phyloP scores from a whole-genome alignment of 164 flowering plant species.

The Vitis amurensis region DNA sequence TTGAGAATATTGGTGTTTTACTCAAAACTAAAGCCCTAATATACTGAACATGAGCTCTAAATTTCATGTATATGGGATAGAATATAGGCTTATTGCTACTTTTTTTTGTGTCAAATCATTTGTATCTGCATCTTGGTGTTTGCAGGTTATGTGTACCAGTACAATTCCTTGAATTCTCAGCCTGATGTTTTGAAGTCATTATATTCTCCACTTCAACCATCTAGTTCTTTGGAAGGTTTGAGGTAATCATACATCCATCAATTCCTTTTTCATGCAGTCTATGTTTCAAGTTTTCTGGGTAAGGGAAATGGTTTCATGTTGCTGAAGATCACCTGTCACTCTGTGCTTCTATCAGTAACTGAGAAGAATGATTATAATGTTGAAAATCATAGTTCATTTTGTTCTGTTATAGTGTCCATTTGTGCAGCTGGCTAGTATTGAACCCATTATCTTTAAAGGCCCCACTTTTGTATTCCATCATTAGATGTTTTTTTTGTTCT shows the following conservation, averaged over 20 bases:
- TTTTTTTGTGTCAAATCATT: neutral
- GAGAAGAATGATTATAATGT: no score
- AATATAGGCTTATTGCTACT: neutral
- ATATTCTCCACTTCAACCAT: slow-evolving; percentile 91
- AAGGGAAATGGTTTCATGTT: neutral
- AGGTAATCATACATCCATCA: slow-evolving; percentile 43
- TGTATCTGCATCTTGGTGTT: neutral
- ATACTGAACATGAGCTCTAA: neutral
- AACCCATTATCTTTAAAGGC: no score
- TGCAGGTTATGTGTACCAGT: slow-evolving; percentile 84
- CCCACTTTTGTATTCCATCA: no score
- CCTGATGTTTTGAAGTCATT: slow-evolving; percentile 96
- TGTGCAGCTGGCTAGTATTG: no score
- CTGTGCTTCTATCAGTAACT: no score
- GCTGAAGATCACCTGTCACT: neutral
- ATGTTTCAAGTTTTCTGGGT: neutral
- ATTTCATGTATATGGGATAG: neutral
- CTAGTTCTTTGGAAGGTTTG: slow-evolving; percentile 82
- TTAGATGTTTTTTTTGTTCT: no score
- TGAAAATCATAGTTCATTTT: no score
- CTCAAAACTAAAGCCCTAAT: slow-evolving; percentile 3
- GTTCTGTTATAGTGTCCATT: no score
- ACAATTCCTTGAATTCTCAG: slow-evolving; percentile 84
- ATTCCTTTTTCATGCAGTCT: neutral
- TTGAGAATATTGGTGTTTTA: neutral